phyloP scores from a whole-genome alignment of 169 alveolate genomes.

The Plasmodium gallinaceum region DNA sequence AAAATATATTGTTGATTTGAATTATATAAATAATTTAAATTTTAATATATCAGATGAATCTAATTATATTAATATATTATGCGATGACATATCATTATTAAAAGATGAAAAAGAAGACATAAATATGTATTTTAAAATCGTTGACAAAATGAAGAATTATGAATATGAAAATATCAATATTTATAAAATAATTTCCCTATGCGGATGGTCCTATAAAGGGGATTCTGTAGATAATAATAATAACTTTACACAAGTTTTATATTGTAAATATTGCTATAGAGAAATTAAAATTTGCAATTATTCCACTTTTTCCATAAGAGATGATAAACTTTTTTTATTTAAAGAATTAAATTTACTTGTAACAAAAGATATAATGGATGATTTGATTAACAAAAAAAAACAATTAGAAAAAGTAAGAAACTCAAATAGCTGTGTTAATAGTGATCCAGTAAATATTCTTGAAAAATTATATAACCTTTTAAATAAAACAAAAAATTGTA shows the following conservation, averaged over 20 bases:
- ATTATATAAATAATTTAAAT: conserved; percentile 31
- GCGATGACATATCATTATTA: neutral
- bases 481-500: too few relatives aligned
- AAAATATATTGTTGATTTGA: conserved; percentile 23
- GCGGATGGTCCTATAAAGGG: conserved; percentile 55
- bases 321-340: conserved; percentile 18
- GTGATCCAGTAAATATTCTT: neutral
- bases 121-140: conserved; percentile 52
- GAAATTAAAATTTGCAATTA: conserved; percentile 41
- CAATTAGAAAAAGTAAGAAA: neutral
- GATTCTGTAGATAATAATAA: neutral
- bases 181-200: conserved; percentile 34
- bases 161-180: conserved; percentile 30
- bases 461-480: too few relatives aligned
- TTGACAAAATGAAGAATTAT: conserved; percentile 15
- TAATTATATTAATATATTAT: conserved; percentile 37
- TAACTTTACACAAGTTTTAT: neutral
- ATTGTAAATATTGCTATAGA: conserved; percentile 64
- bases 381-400: neutral
- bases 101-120: conserved; percentile 34
- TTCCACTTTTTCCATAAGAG: conserved; percentile 27
- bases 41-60: conserved; percentile 27
- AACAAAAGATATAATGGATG: conserved; percentile 5
- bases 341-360: neutral
- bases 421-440: neutral